Conservation (phyloP, 495 filamentous ascomycete species). For the Amniculicola lignicola region DNA sequence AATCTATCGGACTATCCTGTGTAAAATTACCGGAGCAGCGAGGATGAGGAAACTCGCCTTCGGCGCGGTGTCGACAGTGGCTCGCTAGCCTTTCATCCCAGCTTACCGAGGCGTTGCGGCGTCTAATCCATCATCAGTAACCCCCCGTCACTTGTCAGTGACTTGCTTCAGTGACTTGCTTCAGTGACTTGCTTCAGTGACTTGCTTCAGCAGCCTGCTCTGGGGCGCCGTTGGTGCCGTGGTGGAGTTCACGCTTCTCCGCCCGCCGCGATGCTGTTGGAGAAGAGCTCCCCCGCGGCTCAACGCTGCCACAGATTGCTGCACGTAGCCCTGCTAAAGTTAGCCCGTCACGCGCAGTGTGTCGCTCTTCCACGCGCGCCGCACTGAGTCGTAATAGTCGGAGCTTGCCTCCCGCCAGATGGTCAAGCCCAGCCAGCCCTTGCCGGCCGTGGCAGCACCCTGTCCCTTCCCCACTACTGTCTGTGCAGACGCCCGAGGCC, state of each 20-base stretch:
- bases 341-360: no score
- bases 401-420: slow-evolving; percentile 13
- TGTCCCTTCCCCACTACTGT: slow-evolving; percentile 14
- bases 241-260: no score
- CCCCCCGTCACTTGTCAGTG: background rate
- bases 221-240: no score
- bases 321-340: no score
- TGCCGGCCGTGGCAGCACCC: slow-evolving; percentile 17
- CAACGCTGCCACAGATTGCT: no score
- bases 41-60: background rate
- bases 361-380: no score
- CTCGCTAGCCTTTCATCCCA: background rate
- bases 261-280: no score
- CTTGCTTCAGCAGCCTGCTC: no score
- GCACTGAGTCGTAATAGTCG: slow-evolving; percentile 21
- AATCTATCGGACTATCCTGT: slow-evolving; percentile 17
- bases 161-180: background rate
- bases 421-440: slow-evolving; percentile 24
- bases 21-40: slow-evolving; percentile 17
- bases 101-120: background rate
- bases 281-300: no score
- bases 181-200: no score
- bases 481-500: slow-evolving; percentile 30
- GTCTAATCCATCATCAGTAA: slow-evolving; percentile 1
- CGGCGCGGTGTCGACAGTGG: background rate